These are phyloP conservation scores for Penicillium waksmanii DNA, from an alignment of 495 filamentous ascomycete species.

Conservation along the genomic window DNA sequence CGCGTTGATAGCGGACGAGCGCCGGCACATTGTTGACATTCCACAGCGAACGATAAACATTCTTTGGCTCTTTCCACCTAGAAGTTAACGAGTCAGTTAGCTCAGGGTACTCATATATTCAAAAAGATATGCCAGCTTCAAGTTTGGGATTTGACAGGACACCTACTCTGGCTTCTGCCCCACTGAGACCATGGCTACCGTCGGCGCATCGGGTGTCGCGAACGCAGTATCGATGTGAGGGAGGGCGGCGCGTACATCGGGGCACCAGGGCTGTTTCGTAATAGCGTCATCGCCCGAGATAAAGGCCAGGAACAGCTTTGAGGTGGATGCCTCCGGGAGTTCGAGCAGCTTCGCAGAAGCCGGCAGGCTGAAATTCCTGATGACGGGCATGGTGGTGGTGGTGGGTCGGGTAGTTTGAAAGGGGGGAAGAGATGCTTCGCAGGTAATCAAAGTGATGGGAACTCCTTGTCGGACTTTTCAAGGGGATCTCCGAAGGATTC, in stretches of 20 bases:
- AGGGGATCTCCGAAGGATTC: neutral
- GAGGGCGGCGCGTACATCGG: conserved; percentile 36
- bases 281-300: conserved; percentile 28
- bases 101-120: neutral
- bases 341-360: conserved; percentile 21
- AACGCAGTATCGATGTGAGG: conserved; percentile 32
- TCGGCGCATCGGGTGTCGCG: conserved; percentile 18
- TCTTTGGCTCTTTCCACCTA: conserved; percentile 36
- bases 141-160: neutral
- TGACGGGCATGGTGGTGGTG: conserved; percentile 30
- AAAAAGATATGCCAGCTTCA: no score
- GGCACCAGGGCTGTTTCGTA: conserved; percentile 38
- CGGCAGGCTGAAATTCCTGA: conserved; percentile 30
- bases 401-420: neutral
- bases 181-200: conserved; percentile 30
- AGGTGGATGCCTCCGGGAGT: conserved; percentile 20
- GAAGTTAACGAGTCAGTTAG: conserved; percentile 4
- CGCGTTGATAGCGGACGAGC: conserved; percentile 32
- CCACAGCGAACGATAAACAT: conserved; percentile 35
- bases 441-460: neutral
- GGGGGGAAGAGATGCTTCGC: neutral
- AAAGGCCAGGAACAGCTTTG: conserved; percentile 35
- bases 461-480: neutral
- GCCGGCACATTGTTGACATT: conserved; percentile 29
- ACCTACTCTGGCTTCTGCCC: conserved; percentile 36